These are phyloP conservation scores for Flaveria ramosissima DNA, from an alignment of 129 eudicot genomes.

Conservation along the genomic window DNA sequence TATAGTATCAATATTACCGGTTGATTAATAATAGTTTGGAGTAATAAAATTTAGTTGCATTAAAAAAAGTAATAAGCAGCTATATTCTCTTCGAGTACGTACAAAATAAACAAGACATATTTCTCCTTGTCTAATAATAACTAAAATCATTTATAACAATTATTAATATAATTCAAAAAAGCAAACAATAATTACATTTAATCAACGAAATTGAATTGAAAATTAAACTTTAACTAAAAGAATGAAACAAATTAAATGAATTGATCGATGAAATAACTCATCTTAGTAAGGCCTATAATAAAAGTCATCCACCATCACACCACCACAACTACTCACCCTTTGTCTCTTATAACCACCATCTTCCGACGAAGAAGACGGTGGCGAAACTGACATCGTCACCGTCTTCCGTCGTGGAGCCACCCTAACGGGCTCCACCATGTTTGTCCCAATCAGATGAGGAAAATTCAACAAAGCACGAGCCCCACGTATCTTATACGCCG, in stretches of 20 bases:
- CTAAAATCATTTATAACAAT: too few species aligned
- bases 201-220: background rate
- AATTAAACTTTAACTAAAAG: background rate
- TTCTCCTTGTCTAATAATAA: too few species aligned
- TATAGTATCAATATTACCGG: too few species aligned
- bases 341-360: background rate
- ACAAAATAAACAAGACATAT: too few species aligned
- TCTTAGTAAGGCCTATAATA: constrained; percentile 21
- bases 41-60: too few species aligned
- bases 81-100: too few species aligned
- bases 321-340: constrained; percentile 15
- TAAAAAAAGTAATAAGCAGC: too few species aligned
- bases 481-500: constrained; percentile 48
- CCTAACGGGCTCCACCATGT: constrained; percentile 40
- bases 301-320: constrained; percentile 9
- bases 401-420: constrained; percentile 37
- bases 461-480: constrained; percentile 45
- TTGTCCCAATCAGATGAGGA: constrained; percentile 45
- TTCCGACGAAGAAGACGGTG: constrained; percentile 32
- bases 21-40: too few species aligned
- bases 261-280: background rate
- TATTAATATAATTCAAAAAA: too few species aligned
- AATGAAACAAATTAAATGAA: constrained; percentile 27
- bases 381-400: constrained; percentile 1
- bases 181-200: background rate